Evolutionary conservation across 345 rosid genomes (phyloP).

Genomic region (Nephelium lappaceum): DNA sequence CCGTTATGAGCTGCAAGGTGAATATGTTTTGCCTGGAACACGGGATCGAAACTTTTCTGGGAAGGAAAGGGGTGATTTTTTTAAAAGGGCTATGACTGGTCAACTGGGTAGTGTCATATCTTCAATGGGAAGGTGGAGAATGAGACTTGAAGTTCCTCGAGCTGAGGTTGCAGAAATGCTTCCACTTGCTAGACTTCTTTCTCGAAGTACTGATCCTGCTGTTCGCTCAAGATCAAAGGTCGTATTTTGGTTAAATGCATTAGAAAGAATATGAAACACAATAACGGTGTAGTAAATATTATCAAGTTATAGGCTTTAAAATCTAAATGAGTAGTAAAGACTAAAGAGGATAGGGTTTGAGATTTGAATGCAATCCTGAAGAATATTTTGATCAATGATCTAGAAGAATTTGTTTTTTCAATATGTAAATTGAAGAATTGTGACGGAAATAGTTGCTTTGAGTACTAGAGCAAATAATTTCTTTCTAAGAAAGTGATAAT

Average conservation of each 20-base stretch:
- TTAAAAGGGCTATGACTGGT: slow-evolving; percentile 91
- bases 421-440: neutral
- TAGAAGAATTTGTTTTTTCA: neutral
- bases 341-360: neutral
- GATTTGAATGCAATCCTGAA: neutral
- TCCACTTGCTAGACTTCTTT: slow-evolving; percentile 96
- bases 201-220: slow-evolving; percentile 97
- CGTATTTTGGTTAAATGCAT: slow-evolving; percentile 26
- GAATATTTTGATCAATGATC: neutral
- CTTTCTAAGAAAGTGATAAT: too few relatives aligned
- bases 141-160: slow-evolving; percentile 98
- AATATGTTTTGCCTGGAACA: slow-evolving; percentile 95
- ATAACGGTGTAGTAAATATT: slow-evolving; percentile 4
- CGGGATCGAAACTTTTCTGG: slow-evolving; percentile 79
- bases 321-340: neutral
- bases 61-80: slow-evolving; percentile 73
- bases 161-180: slow-evolving; percentile 99
- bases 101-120: slow-evolving; percentile 95
- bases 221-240: slow-evolving; percentile 97
- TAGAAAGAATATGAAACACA: slow-evolving; percentile 11
- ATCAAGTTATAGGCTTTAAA: neutral
- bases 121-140: slow-evolving; percentile 99
- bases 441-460: neutral
- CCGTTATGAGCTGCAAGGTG: slow-evolving; percentile 98
- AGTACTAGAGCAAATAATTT: neutral